Evolutionary conservation across 306 rosid genomes (phyloP).

Genomic region (Dalbergia cochinchinensis): DNA sequence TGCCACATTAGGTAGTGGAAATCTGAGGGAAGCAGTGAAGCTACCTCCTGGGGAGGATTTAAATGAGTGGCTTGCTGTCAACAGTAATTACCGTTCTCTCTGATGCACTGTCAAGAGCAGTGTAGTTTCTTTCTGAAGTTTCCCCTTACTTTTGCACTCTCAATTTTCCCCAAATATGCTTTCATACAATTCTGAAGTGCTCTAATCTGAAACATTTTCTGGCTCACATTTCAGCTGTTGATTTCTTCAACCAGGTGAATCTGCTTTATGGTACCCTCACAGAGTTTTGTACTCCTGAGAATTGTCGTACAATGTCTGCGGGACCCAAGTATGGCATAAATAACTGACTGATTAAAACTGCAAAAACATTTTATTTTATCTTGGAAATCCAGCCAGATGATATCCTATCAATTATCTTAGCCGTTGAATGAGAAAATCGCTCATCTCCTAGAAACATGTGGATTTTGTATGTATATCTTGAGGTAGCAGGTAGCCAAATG

Average conservation of each 20-base stretch:
- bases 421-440: conserved; percentile 32
- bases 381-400: conserved; percentile 24
- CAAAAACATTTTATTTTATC: conserved; percentile 1
- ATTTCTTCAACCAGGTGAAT: conserved; percentile 99
- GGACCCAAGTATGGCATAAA: conserved; percentile 91
- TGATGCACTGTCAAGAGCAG: conserved; percentile 41
- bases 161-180: conserved; percentile 37
- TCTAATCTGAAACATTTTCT: conserved; percentile 40
- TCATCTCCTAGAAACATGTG: conserved; percentile 13
- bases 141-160: conserved; percentile 23
- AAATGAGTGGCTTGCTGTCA: conserved; percentile 99
- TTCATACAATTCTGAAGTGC: conserved; percentile 46
- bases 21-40: conserved; percentile 99
- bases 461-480: conserved; percentile 13
- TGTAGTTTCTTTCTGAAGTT: conserved; percentile 33
- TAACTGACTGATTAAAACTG: conserved; percentile 18
- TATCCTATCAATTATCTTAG: conserved; percentile 36
- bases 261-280: conserved; percentile 98
- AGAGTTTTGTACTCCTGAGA: conserved; percentile 95
- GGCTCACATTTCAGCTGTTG: conserved; percentile 78
- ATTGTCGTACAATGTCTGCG: conserved; percentile 98
- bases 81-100: conserved; percentile 67
- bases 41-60: conserved; percentile 99
- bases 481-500: conserved; percentile 12
- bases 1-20: conserved; percentile 98